Conservation (phyloP, 1,284 basidiomycete species). For the Abortiporus biennis region DNA sequence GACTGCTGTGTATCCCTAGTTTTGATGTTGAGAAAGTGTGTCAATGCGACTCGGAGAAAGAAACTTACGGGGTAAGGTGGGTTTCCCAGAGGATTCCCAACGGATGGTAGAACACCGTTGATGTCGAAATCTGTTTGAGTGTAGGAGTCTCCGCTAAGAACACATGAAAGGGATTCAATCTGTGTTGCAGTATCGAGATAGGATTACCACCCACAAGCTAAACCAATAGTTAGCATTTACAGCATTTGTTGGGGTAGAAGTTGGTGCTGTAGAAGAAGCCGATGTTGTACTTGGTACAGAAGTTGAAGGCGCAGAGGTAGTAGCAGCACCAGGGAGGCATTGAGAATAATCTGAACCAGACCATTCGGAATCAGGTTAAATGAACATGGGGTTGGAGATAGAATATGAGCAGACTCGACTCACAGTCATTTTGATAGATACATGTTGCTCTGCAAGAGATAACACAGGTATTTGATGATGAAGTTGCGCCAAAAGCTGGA, state of each 20-base stretch:
- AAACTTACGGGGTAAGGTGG: constrained; percentile 41
- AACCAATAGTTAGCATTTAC: constrained; percentile 38
- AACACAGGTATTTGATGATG: constrained; percentile 2
- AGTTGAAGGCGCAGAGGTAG: constrained; percentile 20
- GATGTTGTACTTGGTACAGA: constrained; percentile 19
- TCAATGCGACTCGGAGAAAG: neutral
- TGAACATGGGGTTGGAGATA: neutral
- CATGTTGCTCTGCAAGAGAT: constrained; percentile 26
- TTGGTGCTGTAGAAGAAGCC: constrained; percentile 14
- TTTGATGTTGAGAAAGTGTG: constrained; percentile 4
- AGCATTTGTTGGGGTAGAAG: constrained; percentile 15
- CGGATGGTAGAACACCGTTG: constrained; percentile 32
- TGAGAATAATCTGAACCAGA: constrained; percentile 34
- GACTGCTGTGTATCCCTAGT: constrained; percentile 43
- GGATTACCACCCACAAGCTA: constrained; percentile 33
- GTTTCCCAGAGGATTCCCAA: constrained; percentile 51
- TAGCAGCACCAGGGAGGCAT: constrained; percentile 29
- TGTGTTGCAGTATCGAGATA: neutral
- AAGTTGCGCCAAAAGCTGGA: neutral
- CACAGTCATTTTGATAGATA: constrained; percentile 32
- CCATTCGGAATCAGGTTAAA: neutral
- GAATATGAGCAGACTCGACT: constrained; percentile 9
- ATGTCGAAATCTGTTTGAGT: constrained; percentile 47
- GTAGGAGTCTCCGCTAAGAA: constrained; percentile 51
- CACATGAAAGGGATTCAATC: constrained; percentile 2